A percentile compares a stretch with the other conserved stretches of the same genome.
Evolutionary conservation across 768 basidiomycete genomes (phyloP).

Genomic region (Russula griseocarnosa): DNA sequence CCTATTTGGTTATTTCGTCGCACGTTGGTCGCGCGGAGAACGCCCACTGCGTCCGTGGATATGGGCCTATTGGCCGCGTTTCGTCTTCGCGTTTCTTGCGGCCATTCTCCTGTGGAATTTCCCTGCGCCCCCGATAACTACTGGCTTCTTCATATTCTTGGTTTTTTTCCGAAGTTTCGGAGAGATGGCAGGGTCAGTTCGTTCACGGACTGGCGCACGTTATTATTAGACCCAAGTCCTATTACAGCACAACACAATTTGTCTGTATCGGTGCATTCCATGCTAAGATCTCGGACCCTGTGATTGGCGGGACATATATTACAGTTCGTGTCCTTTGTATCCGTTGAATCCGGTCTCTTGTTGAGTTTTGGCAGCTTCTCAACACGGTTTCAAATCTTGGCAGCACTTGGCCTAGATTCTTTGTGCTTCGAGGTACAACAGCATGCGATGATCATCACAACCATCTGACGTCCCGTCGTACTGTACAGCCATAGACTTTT

Average conservation of each 20-base stretch:
- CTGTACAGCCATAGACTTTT: slow-evolving; percentile 73
- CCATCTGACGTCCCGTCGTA: slow-evolving; percentile 21
- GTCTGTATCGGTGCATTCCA: slow-evolving; percentile 98
- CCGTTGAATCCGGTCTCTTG: background rate
- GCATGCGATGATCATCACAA: background rate
- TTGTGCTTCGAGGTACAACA: slow-evolving; percentile 75
- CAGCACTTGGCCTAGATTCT: slow-evolving; percentile 98
- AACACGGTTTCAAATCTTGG: slow-evolving; percentile 97
- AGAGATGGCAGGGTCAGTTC: slow-evolving; percentile 75
- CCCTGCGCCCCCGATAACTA: slow-evolving; percentile 69
- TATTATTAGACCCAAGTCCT: slow-evolving; percentile 15
- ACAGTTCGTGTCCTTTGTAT: slow-evolving; percentile 54
- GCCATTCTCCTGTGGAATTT: slow-evolving; percentile 81
- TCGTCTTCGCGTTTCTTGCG: slow-evolving; percentile 66
- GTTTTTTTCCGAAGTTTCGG: slow-evolving; percentile 77
- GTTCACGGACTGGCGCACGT: background rate
- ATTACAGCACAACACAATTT: slow-evolving; percentile 85
- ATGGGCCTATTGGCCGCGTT: slow-evolving; percentile 83
- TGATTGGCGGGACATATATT: slow-evolving; percentile 99
- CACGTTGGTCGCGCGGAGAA: slow-evolving; percentile 82
- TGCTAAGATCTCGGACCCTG: slow-evolving; percentile 89
- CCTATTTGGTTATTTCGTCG: slow-evolving; percentile 87
- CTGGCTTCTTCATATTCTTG: slow-evolving; percentile 74
- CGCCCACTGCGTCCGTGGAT: slow-evolving; percentile 84
- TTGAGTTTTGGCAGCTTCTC: slow-evolving; percentile 55